Conservation (phyloP, 805 yeast species). For the Metschnikowia peoriensis region DNA sequence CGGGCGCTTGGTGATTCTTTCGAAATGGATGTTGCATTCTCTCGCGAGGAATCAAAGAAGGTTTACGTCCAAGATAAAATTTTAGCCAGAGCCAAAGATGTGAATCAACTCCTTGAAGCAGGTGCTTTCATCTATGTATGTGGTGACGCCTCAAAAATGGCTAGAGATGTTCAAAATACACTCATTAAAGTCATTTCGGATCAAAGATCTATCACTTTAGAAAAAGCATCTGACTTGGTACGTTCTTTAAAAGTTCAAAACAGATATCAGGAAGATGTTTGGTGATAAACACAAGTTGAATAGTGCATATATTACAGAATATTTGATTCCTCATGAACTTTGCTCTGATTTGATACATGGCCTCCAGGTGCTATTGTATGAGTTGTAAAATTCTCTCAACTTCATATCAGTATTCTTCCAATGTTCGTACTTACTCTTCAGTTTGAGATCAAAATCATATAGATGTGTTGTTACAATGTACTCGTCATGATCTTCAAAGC, state of each 20-base stretch:
- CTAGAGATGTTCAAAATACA: conserved; percentile 82
- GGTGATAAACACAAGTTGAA: conserved; percentile 47
- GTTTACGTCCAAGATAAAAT: conserved; percentile 86
- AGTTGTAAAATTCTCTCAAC: conserved; percentile 17
- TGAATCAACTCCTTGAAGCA: conserved; percentile 51
- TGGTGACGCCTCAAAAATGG: conserved; percentile 96
- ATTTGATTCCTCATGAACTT: too few relatives aligned
- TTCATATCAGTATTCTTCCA: conserved; percentile 46
- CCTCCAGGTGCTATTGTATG: conserved; percentile 8
- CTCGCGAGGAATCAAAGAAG: conserved; percentile 61
- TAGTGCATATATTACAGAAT: neutral
- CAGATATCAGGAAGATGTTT: conserved; percentile 95
- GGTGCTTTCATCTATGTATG: conserved; percentile 94
- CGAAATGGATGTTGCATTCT: conserved; percentile 79
- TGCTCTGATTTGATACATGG: neutral
- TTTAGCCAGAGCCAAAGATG: conserved; percentile 48
- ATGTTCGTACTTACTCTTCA: conserved; percentile 39
- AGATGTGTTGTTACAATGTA: conserved; percentile 32
- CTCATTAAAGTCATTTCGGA: conserved; percentile 60
- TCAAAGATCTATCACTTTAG: conserved; percentile 61
- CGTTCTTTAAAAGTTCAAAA: conserved; percentile 79
- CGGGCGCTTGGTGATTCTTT: conserved; percentile 59
- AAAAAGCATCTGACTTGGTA: conserved; percentile 71
- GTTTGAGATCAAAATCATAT: conserved; percentile 51
- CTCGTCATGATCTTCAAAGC: neutral